Base-by-base conservation (phyloP, 257 asterid genomes). In the Thymus mandschuricus region DNA sequence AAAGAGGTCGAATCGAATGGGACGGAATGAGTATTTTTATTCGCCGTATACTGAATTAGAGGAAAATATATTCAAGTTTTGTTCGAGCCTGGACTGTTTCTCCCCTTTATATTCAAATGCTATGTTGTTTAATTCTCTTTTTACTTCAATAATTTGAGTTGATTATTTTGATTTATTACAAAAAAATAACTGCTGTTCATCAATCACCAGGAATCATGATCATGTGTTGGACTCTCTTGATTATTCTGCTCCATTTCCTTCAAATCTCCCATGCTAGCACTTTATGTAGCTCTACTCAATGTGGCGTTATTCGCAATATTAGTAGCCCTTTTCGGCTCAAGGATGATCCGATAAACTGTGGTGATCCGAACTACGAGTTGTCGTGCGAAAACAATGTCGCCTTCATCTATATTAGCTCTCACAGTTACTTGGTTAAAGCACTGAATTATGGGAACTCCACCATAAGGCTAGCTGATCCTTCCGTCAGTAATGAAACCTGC, bases 341-440 rank as follows among this genome's bases (percentile, higher is more conserved):
- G 55, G 63, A 66, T 10, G 88, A 84, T 76, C 88, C 92, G 0
- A 2, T 4, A 27, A 8, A 72, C 65, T 86, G 92, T 56, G 95
- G 95, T n/a, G 21, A 77, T 43, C 46, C 73, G 21, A 66, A 10
- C 27, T 82, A 69, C 3, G 77, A 80, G 66, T 75, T 80, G 9
- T 74, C 57, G 9, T 85, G 89, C 8, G 68, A 48, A 38, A 66
- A 80, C 77, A 82, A 78, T 49, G 73, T 33, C 5, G 52, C 82
- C 57, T 8, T 66, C 12, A 12, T 85, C 1, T 34, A 21, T 51
- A 27, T 85, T 3, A 3, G 35, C 11, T 67, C 81, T 13, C 57
- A 60, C 4, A 44, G 38, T 5, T 82, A 61, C 64, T 46, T 45
- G 13, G 84, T 85, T 15, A 74, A 60, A n/a, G 69, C 80, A 34